These are phyloP conservation scores for Penicillium ochrochloron DNA, from an alignment of 495 filamentous ascomycete species.

Conservation along the genomic window DNA sequence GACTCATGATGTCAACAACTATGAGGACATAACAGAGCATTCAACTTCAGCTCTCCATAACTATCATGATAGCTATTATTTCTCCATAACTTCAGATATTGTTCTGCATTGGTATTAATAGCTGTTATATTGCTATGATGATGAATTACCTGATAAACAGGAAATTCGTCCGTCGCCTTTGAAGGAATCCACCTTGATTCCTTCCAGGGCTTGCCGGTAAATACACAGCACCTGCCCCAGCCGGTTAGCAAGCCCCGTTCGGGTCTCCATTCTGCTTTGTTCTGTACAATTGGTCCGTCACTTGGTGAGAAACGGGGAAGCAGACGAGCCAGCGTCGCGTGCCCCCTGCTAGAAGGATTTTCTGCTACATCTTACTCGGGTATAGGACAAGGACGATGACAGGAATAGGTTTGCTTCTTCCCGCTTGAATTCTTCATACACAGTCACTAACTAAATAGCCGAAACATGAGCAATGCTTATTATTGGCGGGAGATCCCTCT, in stretches of 20 bases:
- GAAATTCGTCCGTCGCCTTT: constrained; percentile 1
- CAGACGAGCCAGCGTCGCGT: neutral
- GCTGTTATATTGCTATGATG: neutral
- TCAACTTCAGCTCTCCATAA: neutral
- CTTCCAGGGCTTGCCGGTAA: neutral
- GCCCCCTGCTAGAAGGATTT: constrained; percentile 1
- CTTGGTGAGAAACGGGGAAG: neutral
- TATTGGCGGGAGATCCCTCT: constrained; percentile 19
- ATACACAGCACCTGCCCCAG: constrained; percentile 11
- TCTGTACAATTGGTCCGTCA: neutral
- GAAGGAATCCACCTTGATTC: neutral
- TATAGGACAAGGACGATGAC: neutral
- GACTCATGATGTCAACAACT: constrained; percentile 23
- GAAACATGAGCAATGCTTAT: constrained; percentile 21
- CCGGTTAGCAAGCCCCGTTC: constrained; percentile 10
- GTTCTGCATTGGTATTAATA: neutral
- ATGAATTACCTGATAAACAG: neutral
- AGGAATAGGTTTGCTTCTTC: neutral
- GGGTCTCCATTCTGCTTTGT: neutral
- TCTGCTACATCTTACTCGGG: neutral
- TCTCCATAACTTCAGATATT: neutral
- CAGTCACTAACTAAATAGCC: constrained; percentile 11
- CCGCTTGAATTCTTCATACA: neutral
- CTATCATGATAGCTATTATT: neutral
- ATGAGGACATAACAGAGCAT: neutral